Evolutionary conservation across 208 protist genomes (phyloP).

Genomic region (Tetramitus jugosus): DNA sequence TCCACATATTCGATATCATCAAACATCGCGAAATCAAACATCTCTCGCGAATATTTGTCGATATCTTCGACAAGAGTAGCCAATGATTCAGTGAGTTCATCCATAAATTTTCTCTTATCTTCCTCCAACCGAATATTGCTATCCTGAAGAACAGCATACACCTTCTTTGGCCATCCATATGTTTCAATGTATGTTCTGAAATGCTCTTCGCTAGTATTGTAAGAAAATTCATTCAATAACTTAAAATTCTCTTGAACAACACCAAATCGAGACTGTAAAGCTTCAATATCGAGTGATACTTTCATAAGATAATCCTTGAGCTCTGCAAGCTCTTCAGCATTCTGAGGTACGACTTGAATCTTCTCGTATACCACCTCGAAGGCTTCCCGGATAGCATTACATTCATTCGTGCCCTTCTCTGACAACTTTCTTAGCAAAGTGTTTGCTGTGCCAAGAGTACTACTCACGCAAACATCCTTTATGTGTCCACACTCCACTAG

Average conservation of each 20-base stretch:
- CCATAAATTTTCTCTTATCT: conserved; percentile 28
- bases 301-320: conserved; percentile 62
- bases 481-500: conserved; percentile 63
- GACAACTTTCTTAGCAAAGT: conserved; percentile 61
- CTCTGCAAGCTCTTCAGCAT: conserved; percentile 74
- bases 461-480: conserved; percentile 55
- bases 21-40: not conserved
- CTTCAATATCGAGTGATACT: conserved; percentile 56
- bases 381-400: conserved; percentile 47
- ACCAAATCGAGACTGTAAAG: conserved; percentile 57
- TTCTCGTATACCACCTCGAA: conserved; percentile 62
- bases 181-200: conserved; percentile 69
- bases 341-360: conserved; percentile 61
- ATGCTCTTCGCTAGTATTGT: conserved; percentile 57
- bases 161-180: conserved; percentile 73
- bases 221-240: conserved; percentile 64
- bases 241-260: conserved; percentile 63
- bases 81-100: not conserved
- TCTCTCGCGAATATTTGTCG: not conserved
- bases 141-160: conserved; percentile 16
- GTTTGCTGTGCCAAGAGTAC: conserved; percentile 51
- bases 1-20: conserved; percentile 26
- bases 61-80: not conserved
- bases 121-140: conserved; percentile 18
- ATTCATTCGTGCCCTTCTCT: conserved; percentile 50